Evolutionary conservation across 352 stramenopile species (phyloP).

Genomic region (Pythium sp.): DNA sequence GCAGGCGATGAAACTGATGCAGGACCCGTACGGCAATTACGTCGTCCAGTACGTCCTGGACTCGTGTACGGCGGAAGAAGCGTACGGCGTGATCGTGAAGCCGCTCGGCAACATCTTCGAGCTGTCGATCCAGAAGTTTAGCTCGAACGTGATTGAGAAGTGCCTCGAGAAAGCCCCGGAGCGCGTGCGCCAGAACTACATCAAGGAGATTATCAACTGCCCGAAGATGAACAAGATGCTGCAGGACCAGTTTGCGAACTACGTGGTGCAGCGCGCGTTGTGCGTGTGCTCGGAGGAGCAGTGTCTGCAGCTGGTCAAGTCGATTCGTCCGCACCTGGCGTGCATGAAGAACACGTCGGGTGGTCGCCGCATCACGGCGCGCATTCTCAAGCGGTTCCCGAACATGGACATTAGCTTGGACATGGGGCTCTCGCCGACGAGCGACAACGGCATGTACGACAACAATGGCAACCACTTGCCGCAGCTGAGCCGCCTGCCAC

Average conservation of each 20-base stretch:
- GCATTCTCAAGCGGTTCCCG: constrained; percentile 96
- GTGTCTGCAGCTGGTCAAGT: constrained; percentile 92
- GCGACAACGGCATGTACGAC: constrained; percentile 31
- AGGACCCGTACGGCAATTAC: constrained; percentile 91
- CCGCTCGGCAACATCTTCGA: constrained; percentile 91
- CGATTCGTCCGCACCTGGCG: constrained; percentile 94
- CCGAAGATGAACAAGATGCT: constrained; percentile 92
- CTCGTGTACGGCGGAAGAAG: constrained; percentile 80
- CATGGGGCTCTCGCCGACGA: constrained; percentile 34
- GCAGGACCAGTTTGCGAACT: constrained; percentile 98
- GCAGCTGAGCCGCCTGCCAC: constrained; percentile 11
- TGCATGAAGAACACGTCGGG: constrained; percentile 94
- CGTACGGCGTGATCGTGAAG: constrained; percentile 78
- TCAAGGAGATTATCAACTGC: constrained; percentile 72
- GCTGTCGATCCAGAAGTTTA: constrained; percentile 98
- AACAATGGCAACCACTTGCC: constrained; percentile 17
- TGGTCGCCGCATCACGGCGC: constrained; percentile 92
- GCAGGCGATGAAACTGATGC: constrained; percentile 96
- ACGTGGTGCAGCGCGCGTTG: constrained; percentile 96
- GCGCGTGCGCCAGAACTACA: constrained; percentile 68
- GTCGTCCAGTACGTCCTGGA: constrained; percentile 92
- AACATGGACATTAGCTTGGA: constrained; percentile 91
- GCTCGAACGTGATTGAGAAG: constrained; percentile 99
- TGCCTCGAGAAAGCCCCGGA: constrained; percentile 93
- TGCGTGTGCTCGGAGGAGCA: constrained; percentile 94